Evolutionary conservation across 2,329 filamentous ascomycete species (phyloP), one percentile per base, ranked within the genome.

Genomic region (Alternaria viburni): DNA sequence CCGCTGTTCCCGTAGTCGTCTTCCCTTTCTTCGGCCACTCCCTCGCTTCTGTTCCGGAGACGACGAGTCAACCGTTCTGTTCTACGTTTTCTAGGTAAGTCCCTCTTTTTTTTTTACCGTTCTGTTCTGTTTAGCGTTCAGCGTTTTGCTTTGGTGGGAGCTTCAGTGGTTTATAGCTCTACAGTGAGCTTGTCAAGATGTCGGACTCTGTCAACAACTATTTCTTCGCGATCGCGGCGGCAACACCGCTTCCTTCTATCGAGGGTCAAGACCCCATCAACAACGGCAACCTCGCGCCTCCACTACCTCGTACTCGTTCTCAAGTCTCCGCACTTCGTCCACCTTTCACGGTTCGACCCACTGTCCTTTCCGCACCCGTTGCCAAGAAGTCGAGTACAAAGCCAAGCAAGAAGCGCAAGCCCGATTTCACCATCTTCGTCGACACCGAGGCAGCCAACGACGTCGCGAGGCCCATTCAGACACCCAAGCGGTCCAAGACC

Each of bases 401-500:
- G 30, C 30, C 30, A 9, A 64, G 50, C 45, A 70, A 68, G 32
- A 32, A 41, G 25, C 67, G 64, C 30, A 68, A 66, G 13, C 28
- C 57, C 1, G 49, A 64, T 1, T 67, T 74, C 54, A 55, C 51
- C 13, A 59, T 73, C 19, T 71, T 70, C 51, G 32, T 62, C 17
- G 70, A 72, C 17, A 19, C 47, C 3, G 30, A 62, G 25, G 23
- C 47, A 1, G 28, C n/a, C 13, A 54, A 30, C n/a, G 32, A 36
- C 2, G 3, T 36, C 7, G 19, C 13, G 17, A 28, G 21, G 1
- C 54, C 59, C 13, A 43, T 41, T 1, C 19, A 32, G 2, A 51
- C 59, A 3, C 51, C 54, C 10, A 71, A 71, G 54, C 62, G 57
- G 28, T 43, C 45, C 17, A 69, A 55, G n/a, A 28, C 46, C 19